A percentile compares a stretch with the other conserved stretches of the same genome.
phyloP scores from a whole-genome alignment of 2,329 filamentous ascomycete species.

The Nigrospora oryzae region DNA sequence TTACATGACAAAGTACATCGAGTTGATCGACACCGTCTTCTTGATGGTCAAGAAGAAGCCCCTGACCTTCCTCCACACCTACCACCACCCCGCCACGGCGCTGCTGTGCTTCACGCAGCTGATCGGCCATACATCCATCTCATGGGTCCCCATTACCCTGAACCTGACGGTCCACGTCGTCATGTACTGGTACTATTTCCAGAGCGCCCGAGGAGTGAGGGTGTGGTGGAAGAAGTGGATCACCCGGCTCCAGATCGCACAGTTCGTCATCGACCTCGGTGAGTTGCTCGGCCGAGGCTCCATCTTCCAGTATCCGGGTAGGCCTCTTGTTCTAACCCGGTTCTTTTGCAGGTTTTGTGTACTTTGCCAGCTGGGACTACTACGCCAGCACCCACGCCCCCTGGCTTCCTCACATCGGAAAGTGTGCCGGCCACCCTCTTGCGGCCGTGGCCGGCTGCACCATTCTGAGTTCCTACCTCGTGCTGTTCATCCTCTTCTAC shows the following conservation, averaged over 20 bases:
- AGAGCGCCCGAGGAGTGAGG: slow-evolving; percentile 83
- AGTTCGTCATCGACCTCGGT: slow-evolving; percentile 94
- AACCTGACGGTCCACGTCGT: slow-evolving; percentile 91
- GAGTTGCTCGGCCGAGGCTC: slow-evolving; percentile 24
- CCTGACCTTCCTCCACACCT: slow-evolving; percentile 94
- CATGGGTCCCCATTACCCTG: slow-evolving; percentile 85
- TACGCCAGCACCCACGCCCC: slow-evolving; percentile 65
- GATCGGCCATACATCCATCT: slow-evolving; percentile 81
- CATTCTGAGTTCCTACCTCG: slow-evolving; percentile 67
- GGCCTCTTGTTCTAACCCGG: background rate
- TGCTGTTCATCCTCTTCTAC: slow-evolving; percentile 75
- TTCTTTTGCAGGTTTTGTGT: slow-evolving; percentile 54
- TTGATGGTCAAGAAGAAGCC: slow-evolving; percentile 99
- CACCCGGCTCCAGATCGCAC: slow-evolving; percentile 87
- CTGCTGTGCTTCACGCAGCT: slow-evolving; percentile 95
- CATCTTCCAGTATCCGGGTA: no score
- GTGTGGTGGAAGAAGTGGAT: slow-evolving; percentile 99
- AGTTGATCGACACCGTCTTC: slow-evolving; percentile 90
- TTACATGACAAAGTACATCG: slow-evolving; percentile 94
- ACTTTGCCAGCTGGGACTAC: slow-evolving; percentile 75
- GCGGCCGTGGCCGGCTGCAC: slow-evolving; percentile 67
- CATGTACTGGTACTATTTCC: slow-evolving; percentile 99
- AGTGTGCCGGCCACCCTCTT: slow-evolving; percentile 69
- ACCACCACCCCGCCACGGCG: slow-evolving; percentile 92
- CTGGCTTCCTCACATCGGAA: slow-evolving; percentile 59